Percentiles rank a stretch among this genome's conserved stretches.
Evolutionary conservation across 2,329 filamentous ascomycete species (phyloP).

Genomic region (Pseudopithomyces maydicus): DNA sequence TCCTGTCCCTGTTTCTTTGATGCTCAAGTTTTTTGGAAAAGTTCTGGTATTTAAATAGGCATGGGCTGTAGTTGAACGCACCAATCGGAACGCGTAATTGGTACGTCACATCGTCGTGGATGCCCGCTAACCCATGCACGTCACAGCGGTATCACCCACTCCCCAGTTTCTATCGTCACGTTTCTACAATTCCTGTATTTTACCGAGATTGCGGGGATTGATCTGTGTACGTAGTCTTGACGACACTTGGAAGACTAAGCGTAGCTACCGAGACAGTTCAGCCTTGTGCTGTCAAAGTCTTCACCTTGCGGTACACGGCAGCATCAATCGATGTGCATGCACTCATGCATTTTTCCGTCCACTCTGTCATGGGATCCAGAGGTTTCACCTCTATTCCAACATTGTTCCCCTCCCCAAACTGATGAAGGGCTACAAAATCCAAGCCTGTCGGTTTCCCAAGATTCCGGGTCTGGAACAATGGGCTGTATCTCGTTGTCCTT

Average conservation of each 20-base stretch:
- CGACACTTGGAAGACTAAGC: neutral
- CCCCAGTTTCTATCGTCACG: neutral
- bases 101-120: constrained; percentile 12
- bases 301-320: constrained; percentile 31
- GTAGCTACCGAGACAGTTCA: neutral
- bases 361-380: constrained; percentile 35
- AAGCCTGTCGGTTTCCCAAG: constrained; percentile 16
- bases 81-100: neutral
- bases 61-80: neutral
- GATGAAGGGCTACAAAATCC: constrained; percentile 34
- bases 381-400: constrained; percentile 32
- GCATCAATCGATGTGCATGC: constrained; percentile 33
- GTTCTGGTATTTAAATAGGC: neutral
- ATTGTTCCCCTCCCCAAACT: constrained; percentile 33
- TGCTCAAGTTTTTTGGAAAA: neutral
- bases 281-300: constrained; percentile 7
- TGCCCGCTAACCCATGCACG: constrained; percentile 1
- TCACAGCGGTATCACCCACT: neutral
- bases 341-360: constrained; percentile 35
- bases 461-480: constrained; percentile 19
- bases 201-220: neutral
- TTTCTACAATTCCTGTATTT: neutral
- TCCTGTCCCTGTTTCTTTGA: neutral
- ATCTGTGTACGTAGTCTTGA: neutral
- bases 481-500: constrained; percentile 29